Conservation (phyloP, 768 basidiomycete genomes). For the Aureoboletus auriporus region DNA sequence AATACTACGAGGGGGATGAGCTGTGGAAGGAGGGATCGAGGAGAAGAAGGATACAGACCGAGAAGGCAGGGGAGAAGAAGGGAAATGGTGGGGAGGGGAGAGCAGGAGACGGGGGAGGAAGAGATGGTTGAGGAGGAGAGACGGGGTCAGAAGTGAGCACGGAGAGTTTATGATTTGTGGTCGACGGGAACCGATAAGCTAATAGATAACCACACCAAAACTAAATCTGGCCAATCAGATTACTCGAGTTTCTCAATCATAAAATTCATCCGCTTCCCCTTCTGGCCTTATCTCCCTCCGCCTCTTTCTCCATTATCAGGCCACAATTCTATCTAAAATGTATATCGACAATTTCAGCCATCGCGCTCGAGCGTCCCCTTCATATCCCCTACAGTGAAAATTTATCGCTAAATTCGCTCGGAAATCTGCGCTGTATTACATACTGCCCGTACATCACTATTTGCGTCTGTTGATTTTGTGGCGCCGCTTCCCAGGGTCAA, state of each 20-base stretch:
- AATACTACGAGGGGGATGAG: slow-evolving; percentile 19
- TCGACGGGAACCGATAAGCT: slow-evolving; percentile 37
- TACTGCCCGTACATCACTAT: slow-evolving; percentile 16
- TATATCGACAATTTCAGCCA: not conserved
- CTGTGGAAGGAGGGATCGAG: not conserved
- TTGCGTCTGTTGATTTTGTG: slow-evolving; percentile 24
- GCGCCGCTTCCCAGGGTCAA: slow-evolving; percentile 27
- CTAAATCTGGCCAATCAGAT: slow-evolving; percentile 35
- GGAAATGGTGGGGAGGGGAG: not conserved
- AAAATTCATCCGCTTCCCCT: slow-evolving; percentile 17
- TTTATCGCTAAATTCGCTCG: slow-evolving; percentile 24
- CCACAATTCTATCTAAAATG: not conserved
- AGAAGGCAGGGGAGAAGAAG: not conserved
- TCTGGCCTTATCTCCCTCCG: slow-evolving; percentile 1
- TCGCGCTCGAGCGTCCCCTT: not conserved
- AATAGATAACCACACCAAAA: slow-evolving; percentile 32
- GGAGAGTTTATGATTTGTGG: slow-evolving; percentile 34
- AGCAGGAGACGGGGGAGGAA: not conserved
- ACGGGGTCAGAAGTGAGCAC: slow-evolving; percentile 22
- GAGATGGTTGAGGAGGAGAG: slow-evolving; percentile 20
- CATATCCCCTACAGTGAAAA: slow-evolving; percentile 18
- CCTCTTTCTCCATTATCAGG: too few relatives aligned
- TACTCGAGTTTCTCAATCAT: slow-evolving; percentile 26
- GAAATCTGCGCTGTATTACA: slow-evolving; percentile 30
- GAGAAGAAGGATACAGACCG: not conserved